Evolutionary conservation across 2,329 filamentous ascomycete species (phyloP), one percentile per base, ranked within the genome.

Genomic region (Pseudogymnoascus sp.): DNA sequence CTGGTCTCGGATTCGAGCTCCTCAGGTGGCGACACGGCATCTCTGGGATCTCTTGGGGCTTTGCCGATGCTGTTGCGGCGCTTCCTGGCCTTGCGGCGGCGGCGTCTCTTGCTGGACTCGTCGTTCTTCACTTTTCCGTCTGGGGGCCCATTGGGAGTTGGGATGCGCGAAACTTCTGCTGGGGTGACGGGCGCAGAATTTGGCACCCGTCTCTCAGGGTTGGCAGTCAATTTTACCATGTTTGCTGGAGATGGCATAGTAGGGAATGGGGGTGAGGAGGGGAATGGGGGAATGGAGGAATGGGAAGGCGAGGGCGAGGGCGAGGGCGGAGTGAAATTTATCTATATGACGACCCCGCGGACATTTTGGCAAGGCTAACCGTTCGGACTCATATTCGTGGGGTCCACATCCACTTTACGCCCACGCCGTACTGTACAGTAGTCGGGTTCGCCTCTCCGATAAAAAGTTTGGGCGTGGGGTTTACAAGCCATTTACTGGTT

Each of bases 41-140:
- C 84, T 64, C 82, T 77, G 15, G 83, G 82, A 70, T 87, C 84
- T 65, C 84, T 78, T n/a, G 83, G 83, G 3, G 84, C 82, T 68
- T 85, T 85, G 76, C 81, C 83, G 63, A 86, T 70, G 72, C 83
- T 86, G 44, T 79, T 78, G 64, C 80, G 78, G 59, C 83, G 78
- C 72, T 80, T 75, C 67, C 67, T 9, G 63, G 61, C 62, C 69
- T 71, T 10, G 65, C 66, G 63, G 67, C 71, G 60, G 67, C 69
- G 63, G 3, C 47, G 7, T 23, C 61, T 64, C 50, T 44, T 62
- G 21, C 71, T 69, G 53, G 66, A 69, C 50, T 69, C 69, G 60
- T 67, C 68, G 19, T 60, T 66, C 21, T 50, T 64, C 38, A 3
- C 4, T 57, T 57, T 65, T 60, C 38, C 38, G 3, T 31, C 38